phyloP scores from a whole-genome alignment of 768 basidiomycete genomes.

The Pleurotus ostreatus region DNA sequence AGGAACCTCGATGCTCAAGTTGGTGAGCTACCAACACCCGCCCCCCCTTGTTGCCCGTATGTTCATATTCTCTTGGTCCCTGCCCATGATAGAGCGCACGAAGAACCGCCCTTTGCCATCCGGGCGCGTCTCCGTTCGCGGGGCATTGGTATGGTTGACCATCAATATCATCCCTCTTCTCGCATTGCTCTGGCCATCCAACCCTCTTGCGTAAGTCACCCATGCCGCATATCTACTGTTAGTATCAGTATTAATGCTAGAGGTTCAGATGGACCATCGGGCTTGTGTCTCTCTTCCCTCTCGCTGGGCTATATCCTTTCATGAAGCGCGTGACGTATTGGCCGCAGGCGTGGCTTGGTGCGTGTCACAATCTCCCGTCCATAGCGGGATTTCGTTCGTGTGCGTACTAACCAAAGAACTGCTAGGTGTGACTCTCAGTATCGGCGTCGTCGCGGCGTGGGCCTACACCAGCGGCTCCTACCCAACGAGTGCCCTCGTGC shows the following conservation, averaged over 20 bases:
- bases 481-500: slow-evolving; percentile 11
- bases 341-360: slow-evolving; percentile 23
- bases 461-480: slow-evolving; percentile 14
- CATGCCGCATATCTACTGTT: neutral
- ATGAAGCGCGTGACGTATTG: slow-evolving; percentile 24
- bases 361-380: neutral
- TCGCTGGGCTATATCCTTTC: slow-evolving; percentile 19
- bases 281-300: slow-evolving; percentile 8
- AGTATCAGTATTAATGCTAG: neutral
- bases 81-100: neutral
- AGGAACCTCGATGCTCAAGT: slow-evolving; percentile 15
- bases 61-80: neutral
- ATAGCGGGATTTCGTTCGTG: neutral
- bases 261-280: neutral
- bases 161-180: neutral
- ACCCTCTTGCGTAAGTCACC: neutral
- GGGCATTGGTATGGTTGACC: neutral
- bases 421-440: slow-evolving; percentile 17
- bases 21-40: slow-evolving; percentile 5
- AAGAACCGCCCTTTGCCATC: neutral
- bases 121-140: neutral
- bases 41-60: neutral
- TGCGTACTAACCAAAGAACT: neutral
- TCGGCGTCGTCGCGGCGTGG: slow-evolving; percentile 18
- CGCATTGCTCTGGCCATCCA: neutral